Evolutionary conservation across 257 asterid species (phyloP), one percentile per base, ranked within the genome.

Genomic region (Marsdenia floribunda): DNA sequence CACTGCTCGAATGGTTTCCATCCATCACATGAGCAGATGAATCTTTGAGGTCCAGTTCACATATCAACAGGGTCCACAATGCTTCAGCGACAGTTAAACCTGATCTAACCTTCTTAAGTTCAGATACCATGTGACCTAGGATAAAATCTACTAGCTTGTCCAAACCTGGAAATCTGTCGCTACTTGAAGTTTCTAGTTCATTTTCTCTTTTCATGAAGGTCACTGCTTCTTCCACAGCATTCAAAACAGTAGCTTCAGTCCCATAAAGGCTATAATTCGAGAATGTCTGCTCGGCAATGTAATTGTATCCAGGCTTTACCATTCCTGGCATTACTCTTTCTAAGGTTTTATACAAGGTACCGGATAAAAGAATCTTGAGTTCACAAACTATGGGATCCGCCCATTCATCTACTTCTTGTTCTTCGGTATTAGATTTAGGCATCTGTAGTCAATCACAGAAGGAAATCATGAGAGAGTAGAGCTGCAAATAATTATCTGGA

Each of bases 21-120:
- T 86, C 84, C 59, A 60, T 70, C 12, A 77, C 80, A 53, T 95
- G 89, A 9, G 92, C 95, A 59, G 78, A 86, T 44, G 84, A 79
- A 29, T 29, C 33, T 29, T 29, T 29, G 33, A 94, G 87, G 83
- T 89, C 88, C 64, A 88, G 76, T 78, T 92, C 99, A 38, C 85
- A 83, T 76, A 94, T 68, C 54, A 94, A 82, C 35, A 94, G 85
- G 74, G 78, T 76, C 97, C 97, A 92, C 95, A 89, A 88, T 38
- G 93, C 92, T 76, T 94, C 96, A 8, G 80, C 78, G 70, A 90
- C 76, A 14, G 88, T 82, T 76, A 87, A 75, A 40, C 72, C 70
- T 3, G 95, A 92, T 75, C 85, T 83, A 76, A 90, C 86, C 82
- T 89, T 95, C 75, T 89, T 87, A 74, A 94, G 82, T 42, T 88